Percentiles rank a stretch among this genome's conserved stretches.
Evolutionary conservation across 306 rosid genomes (phyloP).

Genomic region (Ammopiptanthus mongolicus): DNA sequence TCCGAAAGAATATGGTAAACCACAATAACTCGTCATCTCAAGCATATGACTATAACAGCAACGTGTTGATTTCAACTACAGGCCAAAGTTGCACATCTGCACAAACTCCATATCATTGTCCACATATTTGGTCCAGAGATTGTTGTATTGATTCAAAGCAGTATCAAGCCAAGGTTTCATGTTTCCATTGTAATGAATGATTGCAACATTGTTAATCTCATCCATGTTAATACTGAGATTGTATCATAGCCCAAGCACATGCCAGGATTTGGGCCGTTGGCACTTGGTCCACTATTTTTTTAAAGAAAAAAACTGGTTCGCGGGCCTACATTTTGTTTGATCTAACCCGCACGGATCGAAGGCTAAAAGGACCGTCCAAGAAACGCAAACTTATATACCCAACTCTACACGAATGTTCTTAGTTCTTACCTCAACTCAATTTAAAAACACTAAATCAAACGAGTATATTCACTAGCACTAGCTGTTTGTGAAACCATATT

Average conservation of each 20-base stretch:
- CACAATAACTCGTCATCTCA: conserved; percentile 26
- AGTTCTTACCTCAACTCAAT: no score
- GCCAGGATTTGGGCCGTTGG: conserved; percentile 99
- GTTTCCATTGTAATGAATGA: conserved; percentile 94
- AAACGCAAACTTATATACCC: no score
- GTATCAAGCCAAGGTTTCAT: conserved; percentile 99
- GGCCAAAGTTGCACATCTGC: conserved; percentile 98
- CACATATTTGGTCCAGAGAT: conserved; percentile 86
- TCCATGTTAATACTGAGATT: conserved; percentile 98
- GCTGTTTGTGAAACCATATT: no score
- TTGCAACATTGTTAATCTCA: conserved; percentile 88
- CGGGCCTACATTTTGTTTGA: no score
- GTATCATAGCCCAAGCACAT: conserved; percentile 95
- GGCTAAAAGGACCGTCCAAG: no score
- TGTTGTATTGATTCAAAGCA: conserved; percentile 94
- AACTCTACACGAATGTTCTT: no score
- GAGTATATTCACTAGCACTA: no score
- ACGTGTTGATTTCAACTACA: conserved; percentile 42
- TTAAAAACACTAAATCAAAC: no score
- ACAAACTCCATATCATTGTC: conserved; percentile 98
- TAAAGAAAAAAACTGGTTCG: no score
- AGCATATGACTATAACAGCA: conserved; percentile 32
- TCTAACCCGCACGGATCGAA: no score
- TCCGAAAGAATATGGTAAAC: conserved; percentile 23
- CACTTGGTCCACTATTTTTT: no score